Evolutionary conservation across 768 basidiomycete species (phyloP), one percentile per base, ranked within the genome.

Genomic region (Boletus sp.): DNA sequence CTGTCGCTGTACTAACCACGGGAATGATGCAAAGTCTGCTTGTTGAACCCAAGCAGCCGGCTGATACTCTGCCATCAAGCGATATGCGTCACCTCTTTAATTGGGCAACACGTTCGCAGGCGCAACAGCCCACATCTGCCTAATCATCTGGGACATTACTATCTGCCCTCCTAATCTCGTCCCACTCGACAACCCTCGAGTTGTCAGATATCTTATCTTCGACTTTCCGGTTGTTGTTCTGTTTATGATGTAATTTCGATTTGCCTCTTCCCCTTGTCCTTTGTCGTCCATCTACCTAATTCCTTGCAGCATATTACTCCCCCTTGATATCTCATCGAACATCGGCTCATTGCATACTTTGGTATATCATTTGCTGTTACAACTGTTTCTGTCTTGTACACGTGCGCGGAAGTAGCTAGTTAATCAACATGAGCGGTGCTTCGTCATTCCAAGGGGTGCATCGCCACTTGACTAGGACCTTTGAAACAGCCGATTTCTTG

Each of bases 31-130:
- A 58, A 33, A 92, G 90, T 77, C 78, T 92, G 52, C 79, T 92
- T 57, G 87, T 94, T 56, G 91, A 93, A 70, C 92, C 91, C 47
- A 88, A 82, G 67, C 90, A 92, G 58, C 79, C 88, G 9, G 87
- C 87, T 39, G 91, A 93, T 69, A 76, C 77, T 37, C 80, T 84
- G 28, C 84, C 82, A 42, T 67, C 74, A 10, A 77, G 82, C 58
- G 90, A 92, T 65, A 81, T 90, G 78, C 86, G 89, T 50, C 87
- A 90, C 67, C 76, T 91, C 37, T 92, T 91, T 73, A 82, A 81
- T 63, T 90, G 90, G 90, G 83, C 89, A 48, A 85, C 83, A 56
- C 80, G 86, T 58, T 84, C 85, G 55, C 71, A 73, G 57, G 71
- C 73, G 57, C 71, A 71, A 60, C 69, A 76, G 47, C 67, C 76